phyloP scores from a whole-genome alignment of 2,329 filamentous ascomycete species.

The Phialocephala subalpina region DNA sequence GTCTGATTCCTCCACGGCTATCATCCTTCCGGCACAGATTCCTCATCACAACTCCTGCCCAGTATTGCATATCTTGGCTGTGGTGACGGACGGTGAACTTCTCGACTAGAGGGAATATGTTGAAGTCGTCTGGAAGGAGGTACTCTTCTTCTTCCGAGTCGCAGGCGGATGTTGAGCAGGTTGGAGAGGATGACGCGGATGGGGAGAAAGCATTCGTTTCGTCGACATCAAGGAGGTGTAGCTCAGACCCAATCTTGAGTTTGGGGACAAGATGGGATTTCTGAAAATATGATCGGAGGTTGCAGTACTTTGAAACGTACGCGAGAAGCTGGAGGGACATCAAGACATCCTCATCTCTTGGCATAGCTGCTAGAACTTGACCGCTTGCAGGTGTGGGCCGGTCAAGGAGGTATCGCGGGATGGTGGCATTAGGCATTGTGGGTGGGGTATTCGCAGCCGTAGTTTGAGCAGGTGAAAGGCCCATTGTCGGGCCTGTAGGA shows the following conservation, averaged over 20 bases:
- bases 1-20: conserved; percentile 88
- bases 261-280: conserved; percentile 91
- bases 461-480: conserved; percentile 70
- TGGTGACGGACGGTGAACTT: conserved; percentile 98
- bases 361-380: conserved; percentile 87
- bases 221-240: conserved; percentile 80
- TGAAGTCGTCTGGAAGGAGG: conserved; percentile 90
- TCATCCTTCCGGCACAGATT: conserved; percentile 99
- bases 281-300: conserved; percentile 94
- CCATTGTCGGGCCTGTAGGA: conserved; percentile 72
- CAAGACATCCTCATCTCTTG: conserved; percentile 94
- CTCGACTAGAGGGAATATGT: conserved; percentile 97
- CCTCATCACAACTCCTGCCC: conserved; percentile 98
- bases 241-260: conserved; percentile 87
- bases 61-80: conserved; percentile 98
- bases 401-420: conserved; percentile 82
- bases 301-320: conserved; percentile 99
- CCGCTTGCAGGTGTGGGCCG: conserved; percentile 70
- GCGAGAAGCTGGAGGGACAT: conserved; percentile 97
- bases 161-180: conserved; percentile 44
- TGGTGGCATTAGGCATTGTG: conserved; percentile 75
- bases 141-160: conserved; percentile 76
- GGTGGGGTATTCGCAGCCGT: conserved; percentile 75
- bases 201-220: conserved; percentile 51
- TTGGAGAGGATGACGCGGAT: conserved; percentile 43